Percentiles rank a stretch among this genome's conserved stretches.
phyloP scores from a whole-genome alignment of 129 eudicot genomes.

The Ambrosia trifida region DNA sequence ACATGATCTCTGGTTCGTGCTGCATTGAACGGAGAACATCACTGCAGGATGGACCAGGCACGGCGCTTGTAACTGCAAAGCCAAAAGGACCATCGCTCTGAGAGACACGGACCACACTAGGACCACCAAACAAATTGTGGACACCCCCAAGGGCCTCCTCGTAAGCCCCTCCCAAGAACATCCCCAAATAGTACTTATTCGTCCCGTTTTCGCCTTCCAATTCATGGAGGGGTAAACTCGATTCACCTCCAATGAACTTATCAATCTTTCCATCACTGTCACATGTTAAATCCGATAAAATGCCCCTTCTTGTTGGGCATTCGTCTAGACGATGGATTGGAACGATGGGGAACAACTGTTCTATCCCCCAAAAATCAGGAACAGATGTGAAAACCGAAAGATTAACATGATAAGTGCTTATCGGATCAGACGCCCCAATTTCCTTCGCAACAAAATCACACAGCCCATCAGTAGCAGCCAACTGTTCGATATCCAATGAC shows the following conservation, averaged over 20 bases:
- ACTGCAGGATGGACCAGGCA: slow-evolving; percentile 72
- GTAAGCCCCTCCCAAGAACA: slow-evolving; percentile 98
- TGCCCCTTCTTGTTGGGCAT: slow-evolving; percentile 55
- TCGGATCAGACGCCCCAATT: slow-evolving; percentile 60
- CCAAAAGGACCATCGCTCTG: slow-evolving; percentile 88
- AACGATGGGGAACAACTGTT: slow-evolving; percentile 80
- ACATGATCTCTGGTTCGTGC: slow-evolving; percentile 94
- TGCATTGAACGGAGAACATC: slow-evolving; percentile 92
- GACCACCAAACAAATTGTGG: slow-evolving; percentile 93
- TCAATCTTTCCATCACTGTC: slow-evolving; percentile 96
- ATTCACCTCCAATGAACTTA: slow-evolving; percentile 84
- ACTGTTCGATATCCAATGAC: slow-evolving; percentile 67
- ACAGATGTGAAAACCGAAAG: slow-evolving; percentile 87
- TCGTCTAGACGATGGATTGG: slow-evolving; percentile 86
- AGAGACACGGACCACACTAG: slow-evolving; percentile 84
- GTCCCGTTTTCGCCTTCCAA: slow-evolving; percentile 45
- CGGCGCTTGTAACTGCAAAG: slow-evolving; percentile 80
- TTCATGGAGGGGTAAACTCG: slow-evolving; percentile 86
- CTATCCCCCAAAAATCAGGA: slow-evolving; percentile 98
- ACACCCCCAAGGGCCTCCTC: slow-evolving; percentile 91
- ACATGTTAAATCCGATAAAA: slow-evolving; percentile 85
- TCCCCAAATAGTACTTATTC: slow-evolving; percentile 75
- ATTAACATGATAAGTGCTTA: slow-evolving; percentile 83
- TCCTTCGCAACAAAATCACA: slow-evolving; percentile 71
- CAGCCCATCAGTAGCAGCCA: slow-evolving; percentile 79